These are phyloP conservation scores for Fraxinus albicans DNA, from an alignment of 305 asterid genomes.

Conservation along the genomic window DNA sequence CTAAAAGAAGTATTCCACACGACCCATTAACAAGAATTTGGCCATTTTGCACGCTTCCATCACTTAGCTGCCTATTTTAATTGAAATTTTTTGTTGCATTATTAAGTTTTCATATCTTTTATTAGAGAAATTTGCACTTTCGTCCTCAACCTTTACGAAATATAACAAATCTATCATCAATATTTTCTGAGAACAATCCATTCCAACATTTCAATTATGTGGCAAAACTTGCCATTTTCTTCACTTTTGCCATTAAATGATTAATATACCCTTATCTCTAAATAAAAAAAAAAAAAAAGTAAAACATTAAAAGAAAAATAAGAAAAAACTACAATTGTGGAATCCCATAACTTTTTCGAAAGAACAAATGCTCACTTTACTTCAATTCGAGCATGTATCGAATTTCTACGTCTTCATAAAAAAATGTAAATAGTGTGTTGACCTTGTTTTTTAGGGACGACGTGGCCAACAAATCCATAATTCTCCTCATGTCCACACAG, in stretches of 20 bases:
- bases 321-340: too few species aligned
- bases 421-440: background rate
- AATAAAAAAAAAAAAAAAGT: too few species aligned
- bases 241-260: background rate
- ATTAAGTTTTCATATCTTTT: background rate
- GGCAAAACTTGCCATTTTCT: background rate
- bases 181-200: background rate
- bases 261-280: background rate
- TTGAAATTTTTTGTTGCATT: background rate
- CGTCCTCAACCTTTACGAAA: background rate
- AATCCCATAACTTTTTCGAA: background rate
- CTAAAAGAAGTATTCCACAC: background rate
- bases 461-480: background rate
- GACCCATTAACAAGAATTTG: constrained; percentile 26
- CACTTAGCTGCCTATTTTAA: background rate
- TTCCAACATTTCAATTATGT: background rate
- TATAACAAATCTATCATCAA: background rate
- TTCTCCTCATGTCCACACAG: background rate
- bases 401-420: background rate
- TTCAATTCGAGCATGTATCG: background rate
- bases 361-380: background rate
- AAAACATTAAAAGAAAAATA: background rate
- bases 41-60: constrained; percentile 9
- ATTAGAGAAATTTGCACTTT: background rate
- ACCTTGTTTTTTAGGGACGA: background rate